Conservation (phyloP, 208 protist species). For the Angomonas ambiguus region DNA sequence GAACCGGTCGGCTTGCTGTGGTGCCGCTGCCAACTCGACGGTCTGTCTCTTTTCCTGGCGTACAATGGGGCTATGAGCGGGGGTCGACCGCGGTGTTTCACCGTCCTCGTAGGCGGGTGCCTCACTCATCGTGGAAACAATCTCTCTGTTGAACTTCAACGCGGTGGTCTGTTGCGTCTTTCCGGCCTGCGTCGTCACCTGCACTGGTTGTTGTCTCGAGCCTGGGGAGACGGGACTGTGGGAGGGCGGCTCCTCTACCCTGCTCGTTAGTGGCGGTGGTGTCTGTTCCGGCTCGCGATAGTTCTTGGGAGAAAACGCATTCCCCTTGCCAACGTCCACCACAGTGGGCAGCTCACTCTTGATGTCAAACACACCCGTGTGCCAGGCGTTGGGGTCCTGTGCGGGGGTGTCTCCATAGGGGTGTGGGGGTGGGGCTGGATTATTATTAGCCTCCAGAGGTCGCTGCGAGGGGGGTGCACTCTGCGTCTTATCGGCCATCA, state of each 20-base stretch:
- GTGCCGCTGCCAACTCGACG: too few relatives aligned
- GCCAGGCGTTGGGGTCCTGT: not conserved
- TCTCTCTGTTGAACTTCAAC: not conserved
- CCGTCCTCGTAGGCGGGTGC: not conserved
- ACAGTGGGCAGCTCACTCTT: not conserved
- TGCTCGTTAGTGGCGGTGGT: too few relatives aligned
- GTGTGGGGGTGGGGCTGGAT: too few relatives aligned
- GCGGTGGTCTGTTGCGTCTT: not conserved
- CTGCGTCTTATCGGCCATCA: too few relatives aligned
- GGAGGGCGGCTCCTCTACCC: not conserved
- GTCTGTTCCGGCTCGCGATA: too few relatives aligned
- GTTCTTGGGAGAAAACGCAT: not conserved
- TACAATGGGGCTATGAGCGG: not conserved
- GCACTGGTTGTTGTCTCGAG: not conserved
- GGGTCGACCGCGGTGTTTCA: not conserved
- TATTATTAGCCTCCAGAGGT: too few relatives aligned
- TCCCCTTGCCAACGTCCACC: not conserved
- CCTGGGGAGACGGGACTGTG: not conserved
- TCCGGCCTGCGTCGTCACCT: not conserved
- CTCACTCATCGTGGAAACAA: not conserved
- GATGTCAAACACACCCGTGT: not conserved
- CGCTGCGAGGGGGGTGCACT: too few relatives aligned
- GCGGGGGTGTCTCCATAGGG: not conserved
- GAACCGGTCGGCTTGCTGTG: too few relatives aligned
- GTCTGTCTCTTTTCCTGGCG: not conserved